Percentiles rank a stretch among this genome's conserved stretches.
phyloP scores from a whole-genome alignment of 108 stramenopile genomes.

The Skeletonema costatum region DNA sequence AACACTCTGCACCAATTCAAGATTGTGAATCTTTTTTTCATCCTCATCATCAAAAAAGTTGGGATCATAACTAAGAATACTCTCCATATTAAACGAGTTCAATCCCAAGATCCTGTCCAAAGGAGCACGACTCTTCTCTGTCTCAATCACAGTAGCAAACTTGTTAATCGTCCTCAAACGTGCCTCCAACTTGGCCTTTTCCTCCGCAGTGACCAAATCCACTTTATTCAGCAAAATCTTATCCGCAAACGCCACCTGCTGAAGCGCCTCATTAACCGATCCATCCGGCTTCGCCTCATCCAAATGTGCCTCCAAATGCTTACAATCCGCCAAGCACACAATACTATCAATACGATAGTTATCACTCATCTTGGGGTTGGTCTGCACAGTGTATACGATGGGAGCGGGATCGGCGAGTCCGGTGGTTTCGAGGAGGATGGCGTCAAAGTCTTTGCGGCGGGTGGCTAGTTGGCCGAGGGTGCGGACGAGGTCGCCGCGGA shows the following conservation, averaged over 20 bases:
- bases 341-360: constrained; percentile 88
- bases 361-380: constrained; percentile 89
- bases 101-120: constrained; percentile 87
- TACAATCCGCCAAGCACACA: constrained; percentile 92
- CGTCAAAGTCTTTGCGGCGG: constrained; percentile 92
- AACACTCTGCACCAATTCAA: constrained; percentile 87
- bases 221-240: constrained; percentile 97
- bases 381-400: constrained; percentile 95
- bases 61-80: constrained; percentile 84
- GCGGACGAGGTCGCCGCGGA: constrained; percentile 96
- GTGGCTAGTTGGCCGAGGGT: constrained; percentile 88
- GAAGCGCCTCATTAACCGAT: constrained; percentile 89
- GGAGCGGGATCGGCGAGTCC: constrained; percentile 97
- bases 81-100: constrained; percentile 91
- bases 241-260: constrained; percentile 98
- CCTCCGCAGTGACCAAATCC: constrained; percentile 89
- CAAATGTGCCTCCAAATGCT: constrained; percentile 88
- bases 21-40: constrained; percentile 83
- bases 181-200: constrained; percentile 82
- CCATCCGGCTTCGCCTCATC: constrained; percentile 93
- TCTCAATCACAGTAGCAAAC: constrained; percentile 90
- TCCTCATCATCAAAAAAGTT: constrained; percentile 86
- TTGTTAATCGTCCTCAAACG: constrained; percentile 82
- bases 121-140: constrained; percentile 79
- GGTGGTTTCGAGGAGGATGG: constrained; percentile 95